phyloP scores from a whole-genome alignment of 306 rosid species.

The Glycine tomentella region DNA sequence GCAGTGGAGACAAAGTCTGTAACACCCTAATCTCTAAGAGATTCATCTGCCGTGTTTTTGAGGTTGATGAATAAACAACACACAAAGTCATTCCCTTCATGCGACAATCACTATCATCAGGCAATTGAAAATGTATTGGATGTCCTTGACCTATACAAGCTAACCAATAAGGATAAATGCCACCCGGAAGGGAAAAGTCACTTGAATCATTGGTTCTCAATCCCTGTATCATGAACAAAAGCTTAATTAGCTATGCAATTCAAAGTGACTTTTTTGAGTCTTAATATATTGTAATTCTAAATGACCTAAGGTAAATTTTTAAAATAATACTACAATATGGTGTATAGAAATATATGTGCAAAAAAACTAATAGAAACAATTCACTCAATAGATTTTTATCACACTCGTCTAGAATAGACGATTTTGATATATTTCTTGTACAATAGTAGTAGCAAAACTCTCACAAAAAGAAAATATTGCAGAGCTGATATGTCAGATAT shows the following conservation, averaged over 20 bases:
- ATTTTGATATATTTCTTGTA: too few species aligned
- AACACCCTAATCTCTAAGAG: too few species aligned
- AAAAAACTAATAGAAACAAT: too few species aligned
- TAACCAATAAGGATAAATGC: slow-evolving; percentile 7
- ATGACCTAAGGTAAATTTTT: background rate
- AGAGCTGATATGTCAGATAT: background rate
- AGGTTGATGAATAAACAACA: slow-evolving; percentile 13
- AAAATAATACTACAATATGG: too few species aligned
- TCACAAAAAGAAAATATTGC: background rate
- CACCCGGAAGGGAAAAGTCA: slow-evolving; percentile 12
- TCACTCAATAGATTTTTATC: too few species aligned
- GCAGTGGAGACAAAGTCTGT: too few species aligned
- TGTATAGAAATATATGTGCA: too few species aligned
- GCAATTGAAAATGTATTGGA: background rate
- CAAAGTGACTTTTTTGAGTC: background rate
- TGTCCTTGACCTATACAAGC: background rate
- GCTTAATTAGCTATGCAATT: background rate
- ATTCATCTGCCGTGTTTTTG: background rate
- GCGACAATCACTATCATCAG: background rate
- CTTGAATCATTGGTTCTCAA: background rate
- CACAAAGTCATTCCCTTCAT: slow-evolving; percentile 21
- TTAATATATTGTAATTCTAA: background rate
- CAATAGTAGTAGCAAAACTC: too few species aligned
- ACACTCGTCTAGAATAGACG: too few species aligned
- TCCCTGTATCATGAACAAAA: background rate